Conservation (phyloP, 2,329 filamentous ascomycete species). For the Hymenoscyphus repandus region DNA sequence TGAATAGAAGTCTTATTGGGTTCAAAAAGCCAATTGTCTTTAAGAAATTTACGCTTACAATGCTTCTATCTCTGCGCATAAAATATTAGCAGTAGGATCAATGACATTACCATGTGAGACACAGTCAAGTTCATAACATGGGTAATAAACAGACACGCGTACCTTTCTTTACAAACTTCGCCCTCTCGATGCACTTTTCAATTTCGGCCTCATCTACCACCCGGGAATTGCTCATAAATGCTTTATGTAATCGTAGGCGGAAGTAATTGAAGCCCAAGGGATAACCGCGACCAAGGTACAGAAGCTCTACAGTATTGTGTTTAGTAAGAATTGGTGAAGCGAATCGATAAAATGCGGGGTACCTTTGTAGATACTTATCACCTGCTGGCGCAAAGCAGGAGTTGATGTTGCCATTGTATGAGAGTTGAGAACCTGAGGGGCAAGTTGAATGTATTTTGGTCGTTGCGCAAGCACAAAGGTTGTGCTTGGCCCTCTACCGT, state of each 20-base stretch:
- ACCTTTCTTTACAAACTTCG: constrained; percentile 91
- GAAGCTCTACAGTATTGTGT: constrained; percentile 56
- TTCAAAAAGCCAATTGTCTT: no score
- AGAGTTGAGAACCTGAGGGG: background rate
- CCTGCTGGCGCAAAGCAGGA: constrained; percentile 61
- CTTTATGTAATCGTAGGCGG: constrained; percentile 72
- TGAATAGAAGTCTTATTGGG: background rate
- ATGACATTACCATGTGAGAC: no score
- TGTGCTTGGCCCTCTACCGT: no score
- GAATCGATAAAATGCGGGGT: constrained; percentile 7
- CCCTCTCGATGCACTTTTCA: constrained; percentile 65
- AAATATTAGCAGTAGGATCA: background rate
- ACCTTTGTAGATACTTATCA: constrained; percentile 89
- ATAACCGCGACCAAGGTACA: constrained; percentile 81
- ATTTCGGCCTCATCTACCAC: constrained; percentile 73
- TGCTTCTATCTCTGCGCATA: constrained; percentile 72
- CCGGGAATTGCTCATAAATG: constrained; percentile 71
- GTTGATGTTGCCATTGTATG: constrained; percentile 5
- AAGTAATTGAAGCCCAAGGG: constrained; percentile 83
- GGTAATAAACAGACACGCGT: constrained; percentile 10
- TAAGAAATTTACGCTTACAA: constrained; percentile 56
- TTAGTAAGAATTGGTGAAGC: background rate
- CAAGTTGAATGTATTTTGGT: no score
- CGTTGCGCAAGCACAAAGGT: no score
- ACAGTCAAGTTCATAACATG: no score